Conservation (phyloP, 176 grass and related monocot species). For the Eleusine coracana region DNA sequence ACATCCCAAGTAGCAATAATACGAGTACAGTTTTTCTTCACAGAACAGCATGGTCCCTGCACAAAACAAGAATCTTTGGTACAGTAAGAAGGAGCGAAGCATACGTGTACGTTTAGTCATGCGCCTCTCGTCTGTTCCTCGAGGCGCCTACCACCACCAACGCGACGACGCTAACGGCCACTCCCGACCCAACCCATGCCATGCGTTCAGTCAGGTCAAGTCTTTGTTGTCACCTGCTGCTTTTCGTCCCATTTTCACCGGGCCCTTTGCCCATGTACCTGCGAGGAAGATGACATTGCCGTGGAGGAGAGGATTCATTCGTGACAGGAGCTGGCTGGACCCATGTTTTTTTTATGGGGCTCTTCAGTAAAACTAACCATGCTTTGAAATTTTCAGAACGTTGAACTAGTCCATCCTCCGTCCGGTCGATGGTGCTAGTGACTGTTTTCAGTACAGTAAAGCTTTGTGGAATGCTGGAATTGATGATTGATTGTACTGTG, state of each 20-base stretch:
- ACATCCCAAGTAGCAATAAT: not conserved
- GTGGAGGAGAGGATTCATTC: not conserved
- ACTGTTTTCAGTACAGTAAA: not conserved
- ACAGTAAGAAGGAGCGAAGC: too few species aligned
- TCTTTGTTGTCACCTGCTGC: not conserved
- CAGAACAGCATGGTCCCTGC: not conserved
- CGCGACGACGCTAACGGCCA: constrained; percentile 24
- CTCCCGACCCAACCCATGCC: not conserved
- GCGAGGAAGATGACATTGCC: not conserved
- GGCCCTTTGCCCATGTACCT: not conserved
- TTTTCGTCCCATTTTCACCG: not conserved
- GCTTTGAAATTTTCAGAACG: not conserved
- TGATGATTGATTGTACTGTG: not conserved
- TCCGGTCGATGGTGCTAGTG: not conserved
- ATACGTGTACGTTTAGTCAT: not conserved
- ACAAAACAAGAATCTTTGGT: not conserved
- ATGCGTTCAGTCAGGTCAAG: not conserved
- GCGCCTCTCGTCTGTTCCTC: not conserved
- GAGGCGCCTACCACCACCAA: not conserved
- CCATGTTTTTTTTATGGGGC: too few species aligned
- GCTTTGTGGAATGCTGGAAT: not conserved
- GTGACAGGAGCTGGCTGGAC: too few species aligned
- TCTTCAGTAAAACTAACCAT: not conserved
- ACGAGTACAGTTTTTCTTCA: not conserved
- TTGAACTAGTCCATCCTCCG: not conserved